Percentiles rank a stretch among this genome's conserved stretches.
phyloP scores from a whole-genome alignment of 192 early-diverging fungal genomes.

The Haplosporangium gracile region DNA sequence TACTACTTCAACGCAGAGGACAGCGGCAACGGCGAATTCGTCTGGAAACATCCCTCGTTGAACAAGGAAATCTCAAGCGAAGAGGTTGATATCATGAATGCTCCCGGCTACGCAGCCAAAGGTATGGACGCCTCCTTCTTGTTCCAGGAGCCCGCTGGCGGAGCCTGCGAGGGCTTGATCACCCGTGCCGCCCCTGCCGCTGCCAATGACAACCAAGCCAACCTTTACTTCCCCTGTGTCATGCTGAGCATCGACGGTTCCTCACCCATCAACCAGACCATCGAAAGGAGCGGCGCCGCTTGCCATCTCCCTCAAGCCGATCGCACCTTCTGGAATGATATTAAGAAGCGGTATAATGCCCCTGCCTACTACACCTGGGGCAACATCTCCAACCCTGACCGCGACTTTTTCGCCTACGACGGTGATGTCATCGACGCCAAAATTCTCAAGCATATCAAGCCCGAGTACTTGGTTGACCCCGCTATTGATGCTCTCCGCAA shows the following conservation, averaged over 20 bases:
- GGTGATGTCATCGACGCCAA: constrained; percentile 53
- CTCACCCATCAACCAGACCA: constrained; percentile 55
- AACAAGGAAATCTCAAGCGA: constrained; percentile 41
- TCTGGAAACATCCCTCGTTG: constrained; percentile 57
- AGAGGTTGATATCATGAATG: constrained; percentile 63
- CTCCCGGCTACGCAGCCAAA: constrained; percentile 65
- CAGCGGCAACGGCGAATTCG: constrained; percentile 56
- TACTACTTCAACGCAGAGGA: constrained; percentile 66
- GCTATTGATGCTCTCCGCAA: constrained; percentile 56
- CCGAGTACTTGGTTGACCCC: constrained; percentile 26
- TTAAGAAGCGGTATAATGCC: constrained; percentile 64
- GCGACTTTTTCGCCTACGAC: constrained; percentile 57
- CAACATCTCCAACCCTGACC: constrained; percentile 60
- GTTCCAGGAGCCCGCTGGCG: constrained; percentile 75
- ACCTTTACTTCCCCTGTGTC: constrained; percentile 73
- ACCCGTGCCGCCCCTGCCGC: constrained; percentile 30
- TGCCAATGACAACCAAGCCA: constrained; percentile 34
- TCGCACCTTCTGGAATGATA: constrained; percentile 56
- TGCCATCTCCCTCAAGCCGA: constrained; percentile 69
- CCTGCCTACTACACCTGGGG: constrained; percentile 72
- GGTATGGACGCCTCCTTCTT: constrained; percentile 81
- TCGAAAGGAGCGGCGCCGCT: constrained; percentile 62
- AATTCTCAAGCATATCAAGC: constrained; percentile 47
- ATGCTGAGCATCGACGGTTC: constrained; percentile 63
- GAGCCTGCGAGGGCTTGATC: constrained; percentile 67